Base-by-base conservation (phyloP, 2,329 filamentous ascomycete species). In the Polytolypa hystricis region DNA sequence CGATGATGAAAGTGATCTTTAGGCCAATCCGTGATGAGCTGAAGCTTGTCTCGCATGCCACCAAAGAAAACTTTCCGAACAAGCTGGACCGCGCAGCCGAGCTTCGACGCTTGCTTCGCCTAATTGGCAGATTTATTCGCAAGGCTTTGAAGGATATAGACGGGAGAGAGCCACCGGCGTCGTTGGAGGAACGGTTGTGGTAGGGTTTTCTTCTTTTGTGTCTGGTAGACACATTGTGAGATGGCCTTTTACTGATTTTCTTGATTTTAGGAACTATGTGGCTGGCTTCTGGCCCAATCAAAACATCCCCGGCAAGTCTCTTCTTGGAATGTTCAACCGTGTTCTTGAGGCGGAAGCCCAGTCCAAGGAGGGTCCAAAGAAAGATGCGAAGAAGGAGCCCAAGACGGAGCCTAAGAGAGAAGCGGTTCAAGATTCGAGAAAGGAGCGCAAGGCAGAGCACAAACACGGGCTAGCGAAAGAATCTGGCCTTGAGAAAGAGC, bases 211-310 rank as follows among this genome's bases (percentile, higher is more conserved):
- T 5, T 25, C 18, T 32, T 16, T 27, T 36, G n/a, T 15, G 32
- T 41, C 15, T 27, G 11, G n/a, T 14, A 11, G 33, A 12, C 26
- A 23, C n/a, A n/a, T 32, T 5, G 17, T 15, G 11, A 12, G 23
- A n/a, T n/a, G n/a, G n/a, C 11, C 10, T 11, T 4, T n/a, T 16
- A 15, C 10, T 36, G 21, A 26, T 14, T 2, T 5, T 4, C 10
- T 14, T 4, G 23, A 28, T 26, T 43, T 23, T 21, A 67, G 64
- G 64, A 57, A 62, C 37, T 64, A 63, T 43, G 63, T 65, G 32
- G 58, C 60, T 12, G 57, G 59, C 16, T 64, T 66, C 42, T 67
- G 64, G 62, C 62, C 64, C 11, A 65, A 66, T 47, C 62, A 64
- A 45, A 62, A 27, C 26, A 47, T 40, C 4, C 42, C 44, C 12